A percentile compares a stretch with the other conserved stretches of the same genome.
Conservation (phyloP, 768 basidiomycete species). For the Leccinum subtestaceum region DNA sequence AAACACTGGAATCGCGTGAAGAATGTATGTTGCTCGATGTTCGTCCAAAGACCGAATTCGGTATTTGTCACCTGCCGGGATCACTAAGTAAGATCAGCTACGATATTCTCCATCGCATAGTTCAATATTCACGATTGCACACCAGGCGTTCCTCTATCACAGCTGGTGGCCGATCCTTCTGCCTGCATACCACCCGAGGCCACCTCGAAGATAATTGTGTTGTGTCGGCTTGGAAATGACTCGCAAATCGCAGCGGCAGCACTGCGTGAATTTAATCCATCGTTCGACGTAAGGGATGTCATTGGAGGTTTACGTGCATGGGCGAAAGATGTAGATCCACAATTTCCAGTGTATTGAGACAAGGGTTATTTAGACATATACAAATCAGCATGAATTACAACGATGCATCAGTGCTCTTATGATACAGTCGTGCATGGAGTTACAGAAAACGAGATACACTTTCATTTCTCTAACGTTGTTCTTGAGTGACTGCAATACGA, state of each 20-base stretch:
- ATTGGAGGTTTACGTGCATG: slow-evolving; percentile 83
- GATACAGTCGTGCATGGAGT: slow-evolving; percentile 1
- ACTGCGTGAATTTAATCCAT: slow-evolving; percentile 22
- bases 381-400: slow-evolving; percentile 4
- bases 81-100: slow-evolving; percentile 61
- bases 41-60: slow-evolving; percentile 74
- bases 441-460: slow-evolving; percentile 37
- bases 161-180: slow-evolving; percentile 61
- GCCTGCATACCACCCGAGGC: slow-evolving; percentile 33
- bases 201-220: slow-evolving; percentile 43
- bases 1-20: slow-evolving; percentile 33
- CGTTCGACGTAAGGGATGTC: slow-evolving; percentile 56
- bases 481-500: not conserved
- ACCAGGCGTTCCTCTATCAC: slow-evolving; percentile 70
- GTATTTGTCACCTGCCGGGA: slow-evolving; percentile 76
- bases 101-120: not conserved
- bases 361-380: slow-evolving; percentile 1
- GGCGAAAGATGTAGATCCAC: slow-evolving; percentile 67
- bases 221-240: slow-evolving; percentile 92
- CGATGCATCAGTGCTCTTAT: slow-evolving; percentile 1
- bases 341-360: slow-evolving; percentile 76
- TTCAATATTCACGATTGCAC: slow-evolving; percentile 10
- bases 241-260: slow-evolving; percentile 80
- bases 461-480: slow-evolving; percentile 23
- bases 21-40: slow-evolving; percentile 65